These are phyloP conservation scores for Phlyctochytrium planicorne DNA, from an alignment of 192 early-diverging fungal genomes.

Conservation along the genomic window DNA sequence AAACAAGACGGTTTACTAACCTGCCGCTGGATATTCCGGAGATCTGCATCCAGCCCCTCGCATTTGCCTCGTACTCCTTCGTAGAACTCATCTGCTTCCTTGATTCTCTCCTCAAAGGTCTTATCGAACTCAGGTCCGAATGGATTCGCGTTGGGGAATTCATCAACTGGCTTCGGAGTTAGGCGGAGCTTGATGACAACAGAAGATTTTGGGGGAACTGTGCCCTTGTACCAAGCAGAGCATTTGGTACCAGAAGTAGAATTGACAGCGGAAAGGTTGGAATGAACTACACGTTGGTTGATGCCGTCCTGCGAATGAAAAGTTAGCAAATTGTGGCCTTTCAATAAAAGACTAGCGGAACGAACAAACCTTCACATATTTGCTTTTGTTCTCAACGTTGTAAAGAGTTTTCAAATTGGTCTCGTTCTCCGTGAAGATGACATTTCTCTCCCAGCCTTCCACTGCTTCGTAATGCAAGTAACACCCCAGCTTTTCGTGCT, in stretches of 20 bases:
- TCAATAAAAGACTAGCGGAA: neutral
- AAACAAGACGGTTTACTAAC: no score
- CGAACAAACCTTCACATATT: conserved; percentile 12
- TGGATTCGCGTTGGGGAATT: neutral
- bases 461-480: neutral
- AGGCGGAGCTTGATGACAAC: conserved; percentile 17
- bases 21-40: conserved; percentile 30
- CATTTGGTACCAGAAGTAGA: conserved; percentile 42
- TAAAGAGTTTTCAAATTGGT: conserved; percentile 43
- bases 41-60: conserved; percentile 10
- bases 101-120: conserved; percentile 10
- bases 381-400: conserved; percentile 34
- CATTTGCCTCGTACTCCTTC: neutral
- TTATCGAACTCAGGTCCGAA: conserved; percentile 19
- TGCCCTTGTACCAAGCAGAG: conserved; percentile 42
- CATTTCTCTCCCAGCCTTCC: conserved; percentile 4
- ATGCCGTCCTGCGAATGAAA: conserved; percentile 45
- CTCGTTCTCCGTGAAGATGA: conserved; percentile 54
- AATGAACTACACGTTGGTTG: conserved; percentile 41
- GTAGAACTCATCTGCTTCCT: conserved; percentile 38
- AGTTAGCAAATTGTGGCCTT: neutral
- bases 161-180: conserved; percentile 17
- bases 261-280: conserved; percentile 36
- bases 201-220: conserved; percentile 33
- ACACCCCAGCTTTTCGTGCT: conserved; percentile 2